Percentiles rank a stretch among this genome's conserved stretches.
Conservation (phyloP, 257 asterid genomes). For the Striga asiatica region DNA sequence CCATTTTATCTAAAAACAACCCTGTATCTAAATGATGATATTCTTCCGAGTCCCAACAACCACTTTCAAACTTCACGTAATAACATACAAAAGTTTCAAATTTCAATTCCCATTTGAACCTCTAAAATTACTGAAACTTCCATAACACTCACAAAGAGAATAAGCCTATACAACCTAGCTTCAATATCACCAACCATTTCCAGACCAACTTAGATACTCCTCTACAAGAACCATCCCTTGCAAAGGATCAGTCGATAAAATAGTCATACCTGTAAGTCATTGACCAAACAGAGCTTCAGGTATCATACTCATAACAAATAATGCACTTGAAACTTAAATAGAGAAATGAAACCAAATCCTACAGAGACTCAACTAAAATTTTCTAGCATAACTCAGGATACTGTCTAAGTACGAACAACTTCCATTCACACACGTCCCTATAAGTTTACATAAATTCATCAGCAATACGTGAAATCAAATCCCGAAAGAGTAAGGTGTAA, state of each 20-base stretch:
- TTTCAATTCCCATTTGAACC: neutral
- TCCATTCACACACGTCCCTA: constrained; percentile 1
- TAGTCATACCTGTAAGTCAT: neutral
- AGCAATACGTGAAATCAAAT: neutral
- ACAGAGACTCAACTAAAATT: constrained; percentile 9
- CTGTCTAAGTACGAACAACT: neutral
- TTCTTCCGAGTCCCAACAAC: neutral
- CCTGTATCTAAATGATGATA: neutral
- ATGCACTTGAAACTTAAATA: neutral
- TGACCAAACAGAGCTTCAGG: neutral
- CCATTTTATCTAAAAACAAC: neutral
- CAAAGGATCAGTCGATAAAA: too few relatives aligned
- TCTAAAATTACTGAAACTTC: neutral
- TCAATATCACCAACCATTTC: too few relatives aligned
- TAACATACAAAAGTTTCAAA: neutral
- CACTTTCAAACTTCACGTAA: neutral
- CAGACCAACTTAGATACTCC: too few relatives aligned
- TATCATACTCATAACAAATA: neutral
- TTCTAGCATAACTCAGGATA: neutral
- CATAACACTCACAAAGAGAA: too few relatives aligned
- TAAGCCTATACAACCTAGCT: too few relatives aligned
- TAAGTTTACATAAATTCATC: neutral
- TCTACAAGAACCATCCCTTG: too few relatives aligned
- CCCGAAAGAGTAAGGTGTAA: neutral
- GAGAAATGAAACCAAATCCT: neutral